phyloP scores from a whole-genome alignment of 2,329 filamentous ascomycete species.

The Scolecobasidium constrictum region DNA sequence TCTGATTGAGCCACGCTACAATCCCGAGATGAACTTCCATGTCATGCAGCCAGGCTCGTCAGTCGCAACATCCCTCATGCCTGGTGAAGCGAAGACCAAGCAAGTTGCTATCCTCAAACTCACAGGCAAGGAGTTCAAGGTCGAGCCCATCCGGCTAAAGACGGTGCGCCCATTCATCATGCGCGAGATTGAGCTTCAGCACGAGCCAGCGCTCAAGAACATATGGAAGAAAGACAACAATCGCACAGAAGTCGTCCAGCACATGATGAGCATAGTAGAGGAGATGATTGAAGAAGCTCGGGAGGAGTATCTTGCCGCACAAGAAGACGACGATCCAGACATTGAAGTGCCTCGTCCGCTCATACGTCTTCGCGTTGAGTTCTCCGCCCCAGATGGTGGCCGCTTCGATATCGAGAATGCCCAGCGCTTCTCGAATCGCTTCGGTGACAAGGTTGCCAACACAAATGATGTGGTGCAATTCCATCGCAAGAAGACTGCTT shows the following conservation, averaged over 20 bases:
- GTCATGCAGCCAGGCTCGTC: slow-evolving; percentile 98
- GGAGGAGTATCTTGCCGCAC: slow-evolving; percentile 67
- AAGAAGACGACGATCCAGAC: slow-evolving; percentile 50
- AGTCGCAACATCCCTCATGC: slow-evolving; percentile 82
- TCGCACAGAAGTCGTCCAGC: slow-evolving; percentile 64
- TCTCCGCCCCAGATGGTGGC: slow-evolving; percentile 72
- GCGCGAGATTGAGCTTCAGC: slow-evolving; percentile 64
- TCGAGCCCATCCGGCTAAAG: slow-evolving; percentile 73
- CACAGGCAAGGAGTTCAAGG: slow-evolving; percentile 69
- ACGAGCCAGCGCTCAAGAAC: slow-evolving; percentile 65
- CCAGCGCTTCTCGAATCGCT: slow-evolving; percentile 89
- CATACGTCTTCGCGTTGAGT: slow-evolving; percentile 84
- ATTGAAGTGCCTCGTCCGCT: slow-evolving; percentile 64
- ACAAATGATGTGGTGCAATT: slow-evolving; percentile 90
- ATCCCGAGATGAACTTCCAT: slow-evolving; percentile 80
- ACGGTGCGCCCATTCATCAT: slow-evolving; percentile 86
- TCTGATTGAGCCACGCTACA: slow-evolving; percentile 70
- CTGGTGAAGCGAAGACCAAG: slow-evolving; percentile 82
- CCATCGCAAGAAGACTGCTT: slow-evolving; percentile 69
- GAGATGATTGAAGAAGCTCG: slow-evolving; percentile 81
- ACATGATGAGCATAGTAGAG: slow-evolving; percentile 68
- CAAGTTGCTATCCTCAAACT: slow-evolving; percentile 80
- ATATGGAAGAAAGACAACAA: slow-evolving; percentile 77
- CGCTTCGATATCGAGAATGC: slow-evolving; percentile 89
- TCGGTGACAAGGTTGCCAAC: slow-evolving; percentile 84